These are phyloP conservation scores for Cadophora gregata DNA, from an alignment of 2,329 filamentous ascomycete species.

Conservation along the genomic window DNA sequence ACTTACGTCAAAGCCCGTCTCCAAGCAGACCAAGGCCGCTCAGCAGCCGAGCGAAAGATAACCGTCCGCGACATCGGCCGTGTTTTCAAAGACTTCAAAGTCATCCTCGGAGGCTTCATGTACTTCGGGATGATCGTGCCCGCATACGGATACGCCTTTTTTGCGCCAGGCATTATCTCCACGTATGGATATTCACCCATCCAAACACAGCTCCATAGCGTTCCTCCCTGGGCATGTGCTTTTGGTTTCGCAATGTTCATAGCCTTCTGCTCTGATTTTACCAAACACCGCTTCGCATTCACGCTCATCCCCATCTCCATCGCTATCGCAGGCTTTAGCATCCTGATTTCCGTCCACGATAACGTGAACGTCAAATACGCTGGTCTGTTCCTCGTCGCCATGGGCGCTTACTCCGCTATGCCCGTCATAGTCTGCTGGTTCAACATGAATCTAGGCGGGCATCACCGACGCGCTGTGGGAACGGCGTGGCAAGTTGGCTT, in stretches of 20 bases:
- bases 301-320: conserved; percentile 71
- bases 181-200: conserved; percentile 67
- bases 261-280: conserved; percentile 73
- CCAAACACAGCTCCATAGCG: conserved; percentile 56
- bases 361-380: conserved; percentile 73
- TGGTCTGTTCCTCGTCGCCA: conserved; percentile 81
- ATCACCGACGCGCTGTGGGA: conserved; percentile 72
- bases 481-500: conserved; percentile 80
- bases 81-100: conserved; percentile 76
- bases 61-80: conserved; percentile 62
- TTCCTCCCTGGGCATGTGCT: conserved; percentile 69
- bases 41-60: conserved; percentile 66
- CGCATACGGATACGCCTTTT: conserved; percentile 80
- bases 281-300: conserved; percentile 77
- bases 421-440: conserved; percentile 86
- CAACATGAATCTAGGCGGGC: conserved; percentile 78
- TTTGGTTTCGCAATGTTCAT: conserved; percentile 81
- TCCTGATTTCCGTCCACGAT: conserved; percentile 74
- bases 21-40: conserved; percentile 70
- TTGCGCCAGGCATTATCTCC: conserved; percentile 73
- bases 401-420: conserved; percentile 86
- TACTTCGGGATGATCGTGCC: conserved; percentile 82
- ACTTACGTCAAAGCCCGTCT: conserved; percentile 70
- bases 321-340: conserved; percentile 75
- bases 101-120: conserved; percentile 78